phyloP scores from a whole-genome alignment of 1,284 basidiomycete genomes.

The Flammula alnicola region DNA sequence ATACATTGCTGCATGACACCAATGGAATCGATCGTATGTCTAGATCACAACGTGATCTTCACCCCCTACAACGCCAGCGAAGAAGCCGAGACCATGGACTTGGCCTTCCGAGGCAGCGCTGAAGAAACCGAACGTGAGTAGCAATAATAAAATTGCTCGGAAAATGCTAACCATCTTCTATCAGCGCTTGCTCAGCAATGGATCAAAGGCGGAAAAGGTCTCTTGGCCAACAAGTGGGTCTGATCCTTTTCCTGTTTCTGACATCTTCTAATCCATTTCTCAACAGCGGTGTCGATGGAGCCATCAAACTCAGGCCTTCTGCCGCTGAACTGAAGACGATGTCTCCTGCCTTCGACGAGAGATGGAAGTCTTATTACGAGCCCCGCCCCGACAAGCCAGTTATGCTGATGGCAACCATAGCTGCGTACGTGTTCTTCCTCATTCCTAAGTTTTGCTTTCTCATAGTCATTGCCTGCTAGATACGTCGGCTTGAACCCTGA shows the following conservation, averaged over 20 bases:
- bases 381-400: slow-evolving; percentile 42
- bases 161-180: too few relatives aligned
- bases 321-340: slow-evolving; percentile 38
- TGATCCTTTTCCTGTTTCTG: background rate
- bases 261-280: background rate
- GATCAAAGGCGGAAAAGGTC: slow-evolving; percentile 1
- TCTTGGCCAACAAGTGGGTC: slow-evolving; percentile 42
- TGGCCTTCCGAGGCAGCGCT: slow-evolving; percentile 41
- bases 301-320: slow-evolving; percentile 44
- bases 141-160: too few relatives aligned
- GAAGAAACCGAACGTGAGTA: slow-evolving; percentile 39
- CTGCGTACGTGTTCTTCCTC: too few relatives aligned
- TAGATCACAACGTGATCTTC: slow-evolving; percentile 48
- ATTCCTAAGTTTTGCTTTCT: too few relatives aligned
- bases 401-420: slow-evolving; percentile 33
- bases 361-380: slow-evolving; percentile 44
- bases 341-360: slow-evolving; percentile 37
- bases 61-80: slow-evolving; percentile 41
- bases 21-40: background rate
- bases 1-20: too few relatives aligned
- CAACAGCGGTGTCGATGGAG: slow-evolving; percentile 41
- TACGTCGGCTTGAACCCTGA: slow-evolving; percentile 31
- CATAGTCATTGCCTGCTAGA: too few relatives aligned
- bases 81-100: slow-evolving; percentile 48
- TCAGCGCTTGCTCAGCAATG: slow-evolving; percentile 1